Evolutionary conservation across 306 rosid species (phyloP), one percentile per base, ranked within the genome.

Genomic region (Rosa multiflora): DNA sequence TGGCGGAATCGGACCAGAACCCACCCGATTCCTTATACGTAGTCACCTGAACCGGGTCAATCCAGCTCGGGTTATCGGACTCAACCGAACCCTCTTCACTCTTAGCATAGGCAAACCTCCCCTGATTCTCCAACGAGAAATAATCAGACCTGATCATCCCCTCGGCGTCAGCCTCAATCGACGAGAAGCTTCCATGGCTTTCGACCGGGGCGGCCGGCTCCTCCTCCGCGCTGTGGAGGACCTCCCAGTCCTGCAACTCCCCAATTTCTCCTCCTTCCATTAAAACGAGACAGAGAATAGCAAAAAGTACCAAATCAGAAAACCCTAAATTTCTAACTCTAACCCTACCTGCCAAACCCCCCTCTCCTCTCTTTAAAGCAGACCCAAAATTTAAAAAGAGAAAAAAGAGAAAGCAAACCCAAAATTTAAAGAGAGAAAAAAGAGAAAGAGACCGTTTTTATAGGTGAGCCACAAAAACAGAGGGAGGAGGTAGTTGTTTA

Each of bases 51-150:
- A 85, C 89, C 1, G 92, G 92, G 82, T 90, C 95, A 61, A 90
- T 82, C 95, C 92, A 90, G 62, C 92, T 85, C 46, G 95, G 95
- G 75, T 88, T 90, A 55, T 88, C 90, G 10, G 92, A 90, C 71
- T 87, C 88, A 58, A 82, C 82, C 1, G 92, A 88, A 40, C 82
- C 88, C 69, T 55, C 89, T 26, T 88, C 86, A 73, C 78, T 81
- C 79, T 48, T 73, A 23, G 78, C 74, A 37, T 72, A 43, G 20
- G 58, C 59, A 12, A 6, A 48, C 76, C 80, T 81, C 13, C 78
- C 84, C 61, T 75, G 85, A 81, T 78, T 86, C 58, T 85, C 88
- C 37, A 90, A 76, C 40, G 92, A 88, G 78, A 90, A 90, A 74
- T 90, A 87, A 78, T 90, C 90, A 71, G 85, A 73, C 88, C 82